Conservation (phyloP, 2,329 filamentous ascomycete species). For the Diaporthe amygdali region DNA sequence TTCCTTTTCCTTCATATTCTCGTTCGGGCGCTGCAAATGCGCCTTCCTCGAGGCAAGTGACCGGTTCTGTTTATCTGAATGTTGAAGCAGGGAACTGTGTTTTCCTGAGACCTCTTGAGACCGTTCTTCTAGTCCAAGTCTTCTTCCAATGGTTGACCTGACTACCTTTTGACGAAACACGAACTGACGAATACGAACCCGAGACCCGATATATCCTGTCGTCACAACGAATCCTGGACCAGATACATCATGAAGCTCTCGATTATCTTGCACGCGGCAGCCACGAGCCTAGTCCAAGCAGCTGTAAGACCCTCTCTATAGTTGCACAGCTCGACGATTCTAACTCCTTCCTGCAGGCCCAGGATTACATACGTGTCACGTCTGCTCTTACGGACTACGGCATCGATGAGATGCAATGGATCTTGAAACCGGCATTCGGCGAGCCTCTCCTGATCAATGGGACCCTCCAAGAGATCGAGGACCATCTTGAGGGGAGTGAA, state of each 20-base stretch:
- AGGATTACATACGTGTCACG: too few relatives aligned
- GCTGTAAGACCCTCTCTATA: not conserved
- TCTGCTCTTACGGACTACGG: not conserved
- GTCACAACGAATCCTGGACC: not conserved
- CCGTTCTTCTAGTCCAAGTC: not conserved
- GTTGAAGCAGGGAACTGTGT: too few relatives aligned
- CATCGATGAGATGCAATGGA: not conserved
- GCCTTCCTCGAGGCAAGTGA: too few relatives aligned
- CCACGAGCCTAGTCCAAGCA: not conserved
- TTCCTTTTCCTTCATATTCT: too few relatives aligned
- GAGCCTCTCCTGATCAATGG: not conserved
- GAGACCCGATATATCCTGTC: too few relatives aligned
- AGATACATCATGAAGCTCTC: not conserved
- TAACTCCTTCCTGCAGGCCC: not conserved
- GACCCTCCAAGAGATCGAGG: not conserved
- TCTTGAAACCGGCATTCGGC: not conserved
- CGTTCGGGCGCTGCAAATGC: too few relatives aligned
- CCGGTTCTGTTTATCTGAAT: too few relatives aligned
- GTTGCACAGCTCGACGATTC: too few relatives aligned
- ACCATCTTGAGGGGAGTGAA: rapidly evolving
- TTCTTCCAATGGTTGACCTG: too few relatives aligned
- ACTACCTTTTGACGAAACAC: too few relatives aligned
- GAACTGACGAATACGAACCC: too few relatives aligned
- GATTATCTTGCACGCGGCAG: not conserved
- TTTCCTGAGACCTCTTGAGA: not conserved